phyloP scores from a whole-genome alignment of 352 stramenopile species.

The Achlya hypogyna region DNA sequence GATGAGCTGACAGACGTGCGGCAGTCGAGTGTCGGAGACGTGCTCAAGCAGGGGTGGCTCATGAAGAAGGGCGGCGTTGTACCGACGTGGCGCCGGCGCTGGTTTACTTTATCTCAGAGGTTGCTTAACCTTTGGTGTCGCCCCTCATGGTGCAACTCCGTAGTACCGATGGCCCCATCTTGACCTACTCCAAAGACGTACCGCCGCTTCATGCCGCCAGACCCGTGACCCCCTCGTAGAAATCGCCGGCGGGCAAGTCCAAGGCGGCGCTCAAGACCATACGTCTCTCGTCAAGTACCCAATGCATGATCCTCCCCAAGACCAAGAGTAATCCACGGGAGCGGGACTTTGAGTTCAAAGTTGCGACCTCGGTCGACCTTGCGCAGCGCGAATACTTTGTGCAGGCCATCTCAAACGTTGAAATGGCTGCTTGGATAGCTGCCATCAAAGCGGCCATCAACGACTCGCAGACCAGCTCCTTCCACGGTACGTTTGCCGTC shows the following conservation, averaged over 20 bases:
- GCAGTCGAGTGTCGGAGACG: conserved; percentile 28
- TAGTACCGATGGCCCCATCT: conserved; percentile 56
- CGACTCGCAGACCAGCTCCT: conserved; percentile 60
- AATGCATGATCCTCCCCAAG: conserved; percentile 49
- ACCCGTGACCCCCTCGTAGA: not conserved
- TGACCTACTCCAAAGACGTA: conserved; percentile 72
- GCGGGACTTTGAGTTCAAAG: conserved; percentile 36
- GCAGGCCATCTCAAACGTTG: conserved; percentile 55
- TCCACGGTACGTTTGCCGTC: conserved; percentile 35
- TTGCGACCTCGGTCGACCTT: conserved; percentile 67
- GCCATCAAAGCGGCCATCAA: conserved; percentile 78
- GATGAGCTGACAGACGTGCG: conserved; percentile 23
- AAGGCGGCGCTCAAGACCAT: conserved; percentile 45
- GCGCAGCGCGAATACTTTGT: conserved; percentile 54
- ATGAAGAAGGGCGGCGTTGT: conserved; percentile 70
- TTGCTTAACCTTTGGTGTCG: not conserved
- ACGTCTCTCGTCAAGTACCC: conserved; percentile 63
- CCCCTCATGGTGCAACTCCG: not conserved
- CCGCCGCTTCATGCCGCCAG: conserved; percentile 27
- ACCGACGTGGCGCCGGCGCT: conserved; percentile 68
- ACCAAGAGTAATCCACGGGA: conserved; percentile 31
- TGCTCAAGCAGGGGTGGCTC: conserved; percentile 68
- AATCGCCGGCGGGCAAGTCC: not conserved
- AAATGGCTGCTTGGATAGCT: conserved; percentile 75
- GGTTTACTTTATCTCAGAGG: conserved; percentile 71